Base-by-base conservation (phyloP, 148 eudicot species). In the Suaeda aralocaspica region DNA sequence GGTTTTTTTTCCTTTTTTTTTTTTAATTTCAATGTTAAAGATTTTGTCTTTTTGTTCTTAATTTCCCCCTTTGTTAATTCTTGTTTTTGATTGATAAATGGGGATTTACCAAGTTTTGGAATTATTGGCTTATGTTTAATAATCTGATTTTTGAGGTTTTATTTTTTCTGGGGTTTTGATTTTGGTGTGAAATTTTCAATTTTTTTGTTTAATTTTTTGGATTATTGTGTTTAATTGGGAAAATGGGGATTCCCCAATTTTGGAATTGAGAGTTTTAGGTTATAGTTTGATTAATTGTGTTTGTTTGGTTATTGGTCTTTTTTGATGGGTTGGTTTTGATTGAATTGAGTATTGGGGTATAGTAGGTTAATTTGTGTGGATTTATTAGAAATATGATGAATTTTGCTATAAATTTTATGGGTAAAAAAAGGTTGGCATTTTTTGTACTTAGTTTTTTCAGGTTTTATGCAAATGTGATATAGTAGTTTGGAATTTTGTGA, bases 1-100 rank as follows among this genome's bases (percentile, higher is more conserved):
- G 89, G 92, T 89, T 16, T 41, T 12, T 25, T 39, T 30, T 19
- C 44, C 34, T 42, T 72, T 29, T 57, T 26, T 34, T 18, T 62
- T 0, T 16, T 31, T 14, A 45, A 33, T 24, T 15, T 34, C 12
- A 31, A 39, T 42, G 21, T 30, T 46, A 21, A 24, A 57, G 15
- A n/a, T 64, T 69, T 74, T n/a, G 26, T n/a, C n/a, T n/a, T n/a
- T n/a, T n/a, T n/a, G n/a, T n/a, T n/a, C n/a, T n/a, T n/a, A n/a
- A n/a, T 14, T 39, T 18, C 68, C 18, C 63, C 55, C 28, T 28
- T 57, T 5, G 0, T 21, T 34, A 34, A 33, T 34, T 34, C 49
- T 30, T 53, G 53, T 13, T n/a, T n/a, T n/a, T n/a, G n/a, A n/a
- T n/a, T n/a, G n/a, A n/a, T n/a, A n/a, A n/a, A n/a, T n/a, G n/a